These are phyloP conservation scores for Fusarium sp. DNA, from an alignment of 2,329 filamentous ascomycete species.

Conservation along the genomic window DNA sequence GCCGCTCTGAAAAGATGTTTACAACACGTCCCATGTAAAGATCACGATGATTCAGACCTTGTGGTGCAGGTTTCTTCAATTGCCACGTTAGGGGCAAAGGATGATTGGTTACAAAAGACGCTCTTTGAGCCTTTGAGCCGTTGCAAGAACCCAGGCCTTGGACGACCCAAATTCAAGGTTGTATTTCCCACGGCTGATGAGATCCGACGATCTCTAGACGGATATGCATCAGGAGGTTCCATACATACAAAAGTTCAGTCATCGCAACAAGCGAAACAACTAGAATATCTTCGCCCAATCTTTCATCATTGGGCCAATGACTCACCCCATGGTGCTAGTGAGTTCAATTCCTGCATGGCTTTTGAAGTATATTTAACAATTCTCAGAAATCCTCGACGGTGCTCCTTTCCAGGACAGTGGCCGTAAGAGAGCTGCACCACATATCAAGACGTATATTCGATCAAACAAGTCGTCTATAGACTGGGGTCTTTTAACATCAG, in stretches of 20 bases:
- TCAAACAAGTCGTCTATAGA: constrained; percentile 71
- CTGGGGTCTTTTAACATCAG: constrained; percentile 90
- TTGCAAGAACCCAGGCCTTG: constrained; percentile 41
- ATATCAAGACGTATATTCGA: constrained; percentile 90
- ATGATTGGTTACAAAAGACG: constrained; percentile 77
- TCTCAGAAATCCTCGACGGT: constrained; percentile 43
- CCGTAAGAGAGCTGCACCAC: constrained; percentile 78
- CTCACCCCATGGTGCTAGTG: constrained; percentile 50
- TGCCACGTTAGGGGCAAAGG: constrained; percentile 77
- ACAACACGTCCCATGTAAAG: constrained; percentile 59
- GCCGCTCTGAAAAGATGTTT: constrained; percentile 72
- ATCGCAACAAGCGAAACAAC: constrained; percentile 76
- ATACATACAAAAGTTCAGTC: constrained; percentile 86
- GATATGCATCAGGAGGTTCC: constrained; percentile 80
- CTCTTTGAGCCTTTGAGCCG: constrained; percentile 64
- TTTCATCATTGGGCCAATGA: constrained; percentile 83
- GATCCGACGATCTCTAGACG: constrained; percentile 79
- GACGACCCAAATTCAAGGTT: constrained; percentile 69
- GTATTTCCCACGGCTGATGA: constrained; percentile 86
- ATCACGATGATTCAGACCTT: constrained; percentile 58
- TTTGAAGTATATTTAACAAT: background rate
- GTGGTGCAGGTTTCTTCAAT: constrained; percentile 82
- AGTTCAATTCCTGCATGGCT: background rate
- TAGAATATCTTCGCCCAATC: constrained; percentile 76
- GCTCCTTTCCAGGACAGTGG: constrained; percentile 60